Conservation (phyloP, 768 basidiomycete genomes). For the Mycena maculata region DNA sequence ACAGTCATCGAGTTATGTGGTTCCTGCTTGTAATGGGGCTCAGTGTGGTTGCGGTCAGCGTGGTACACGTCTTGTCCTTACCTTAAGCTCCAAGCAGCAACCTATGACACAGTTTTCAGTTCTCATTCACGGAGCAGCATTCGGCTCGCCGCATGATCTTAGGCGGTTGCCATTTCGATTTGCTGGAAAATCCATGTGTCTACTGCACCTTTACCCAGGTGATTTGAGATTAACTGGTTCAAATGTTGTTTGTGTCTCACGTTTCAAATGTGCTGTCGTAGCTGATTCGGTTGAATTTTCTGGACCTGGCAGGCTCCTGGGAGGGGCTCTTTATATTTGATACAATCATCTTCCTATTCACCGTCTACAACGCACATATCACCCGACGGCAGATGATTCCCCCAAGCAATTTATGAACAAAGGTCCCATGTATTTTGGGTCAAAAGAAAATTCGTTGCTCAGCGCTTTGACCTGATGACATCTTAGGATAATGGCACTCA, state of each 20-base stretch:
- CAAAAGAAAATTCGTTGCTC: too few species aligned
- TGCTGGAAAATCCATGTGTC: too few species aligned
- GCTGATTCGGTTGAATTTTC: too few species aligned
- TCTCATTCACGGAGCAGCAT: too few species aligned
- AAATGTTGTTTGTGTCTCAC: too few species aligned
- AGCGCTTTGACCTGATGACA: background rate
- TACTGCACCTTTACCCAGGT: too few species aligned
- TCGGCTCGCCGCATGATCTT: too few species aligned
- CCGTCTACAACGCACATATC: background rate
- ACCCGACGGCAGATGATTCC: background rate
- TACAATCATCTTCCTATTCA: background rate
- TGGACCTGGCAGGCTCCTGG: background rate
- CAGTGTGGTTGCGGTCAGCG: background rate
- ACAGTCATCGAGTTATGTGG: background rate
- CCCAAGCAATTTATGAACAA: background rate
- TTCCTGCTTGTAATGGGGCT: background rate
- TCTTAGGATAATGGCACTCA: constrained; percentile 46
- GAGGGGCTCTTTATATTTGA: background rate
- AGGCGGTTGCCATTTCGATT: too few species aligned
- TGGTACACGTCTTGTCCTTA: background rate
- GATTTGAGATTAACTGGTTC: too few species aligned
- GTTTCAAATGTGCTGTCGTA: too few species aligned
- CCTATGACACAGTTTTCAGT: too few species aligned
- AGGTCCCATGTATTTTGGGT: background rate
- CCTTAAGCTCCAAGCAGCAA: background rate